Evolutionary conservation across 805 yeast genomes (phyloP).

Genomic region (Saturnispora sanitii): DNA sequence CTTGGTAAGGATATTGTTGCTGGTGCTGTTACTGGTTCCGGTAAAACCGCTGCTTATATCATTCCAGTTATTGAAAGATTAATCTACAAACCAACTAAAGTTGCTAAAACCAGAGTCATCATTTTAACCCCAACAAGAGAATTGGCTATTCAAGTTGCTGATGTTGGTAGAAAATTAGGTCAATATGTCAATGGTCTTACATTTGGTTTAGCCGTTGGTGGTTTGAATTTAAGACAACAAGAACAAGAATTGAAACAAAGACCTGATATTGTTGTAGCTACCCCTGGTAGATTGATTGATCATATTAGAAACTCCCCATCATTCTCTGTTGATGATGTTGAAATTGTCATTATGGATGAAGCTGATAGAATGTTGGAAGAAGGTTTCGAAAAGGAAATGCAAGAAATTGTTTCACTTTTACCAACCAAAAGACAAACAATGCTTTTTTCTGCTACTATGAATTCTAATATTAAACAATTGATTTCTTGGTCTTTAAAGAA

Average conservation of each 20-base stretch:
- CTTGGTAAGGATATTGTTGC: constrained; percentile 95
- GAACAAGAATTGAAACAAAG: constrained; percentile 86
- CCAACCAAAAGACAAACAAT: constrained; percentile 91
- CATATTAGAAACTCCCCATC: constrained; percentile 93
- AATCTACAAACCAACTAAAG: constrained; percentile 75
- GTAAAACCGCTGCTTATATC: constrained; percentile 98
- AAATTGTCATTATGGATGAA: constrained; percentile 89
- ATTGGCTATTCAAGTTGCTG: constrained; percentile 90
- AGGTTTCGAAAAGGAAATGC: constrained; percentile 92
- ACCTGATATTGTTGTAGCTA: constrained; percentile 95
- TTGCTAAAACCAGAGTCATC: constrained; percentile 83
- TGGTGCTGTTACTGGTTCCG: constrained; percentile 99
- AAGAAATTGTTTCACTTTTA: constrained; percentile 76
- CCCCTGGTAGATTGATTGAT: constrained; percentile 98
- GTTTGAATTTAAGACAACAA: constrained; percentile 88
- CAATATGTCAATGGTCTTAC: constrained; percentile 64
- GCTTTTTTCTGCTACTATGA: constrained; percentile 97
- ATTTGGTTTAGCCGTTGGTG: constrained; percentile 98
- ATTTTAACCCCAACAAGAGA: constrained; percentile 96
- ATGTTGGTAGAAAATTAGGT: constrained; percentile 81
- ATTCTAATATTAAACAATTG: constrained; percentile 78
- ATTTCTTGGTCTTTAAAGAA: constrained; percentile 78
- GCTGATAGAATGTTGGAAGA: constrained; percentile 99
- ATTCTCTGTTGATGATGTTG: constrained; percentile 83
- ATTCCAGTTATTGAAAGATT: constrained; percentile 92